Base-by-base conservation (phyloP, 164 flowering plant species). In the Chimonanthus salicifolius region DNA sequence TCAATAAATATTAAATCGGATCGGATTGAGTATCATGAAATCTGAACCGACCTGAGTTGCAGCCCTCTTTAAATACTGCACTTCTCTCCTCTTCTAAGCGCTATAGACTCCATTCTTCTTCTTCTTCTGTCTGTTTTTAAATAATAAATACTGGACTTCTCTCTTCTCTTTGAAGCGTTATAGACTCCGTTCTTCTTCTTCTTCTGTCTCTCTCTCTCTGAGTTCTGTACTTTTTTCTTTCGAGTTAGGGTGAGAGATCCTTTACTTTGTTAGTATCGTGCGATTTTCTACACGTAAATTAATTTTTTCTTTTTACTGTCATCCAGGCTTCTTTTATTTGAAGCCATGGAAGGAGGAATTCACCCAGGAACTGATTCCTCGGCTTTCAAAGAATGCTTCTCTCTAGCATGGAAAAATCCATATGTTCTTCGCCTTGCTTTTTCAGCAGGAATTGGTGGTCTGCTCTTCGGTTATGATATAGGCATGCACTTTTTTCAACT, bases 381-480 rank as follows among this genome's bases (percentile, higher is more conserved):
- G 16, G 88, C 88, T 69, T 88, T 85, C 79, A 76, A 80, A 64
- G 88, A 88, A 2, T 88, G 88, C 43, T 85, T 85, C 71, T 82
- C 88, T 51, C 78, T 87, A 33, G 74, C 89, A 47, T 86, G 89
- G 93, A 86, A 65, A 72, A 89, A 88, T 48, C 94, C 90, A 43
- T 89, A 85, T 74, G 85, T 89, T 72, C 87, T 89, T 73, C 86
- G 89, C 7, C 88, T 89, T 11, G 91, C 91, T 54, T 84, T 88
- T 77, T 87, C 90, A 7, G 94, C 89, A 4, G 94, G 91, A 7
- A 88, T 88, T 51, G 90, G 90, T 49, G 91, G 90, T 68, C 80
- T 88, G 16, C 90, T 88, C 80, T 89, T 89, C 48, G 91, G 90
- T 71, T 89, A 88, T 45, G 91, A 89, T 75, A 88, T 89, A 4